phyloP scores from a whole-genome alignment of 495 filamentous ascomycete species.

The Friedmanniomyces endolithicus region DNA sequence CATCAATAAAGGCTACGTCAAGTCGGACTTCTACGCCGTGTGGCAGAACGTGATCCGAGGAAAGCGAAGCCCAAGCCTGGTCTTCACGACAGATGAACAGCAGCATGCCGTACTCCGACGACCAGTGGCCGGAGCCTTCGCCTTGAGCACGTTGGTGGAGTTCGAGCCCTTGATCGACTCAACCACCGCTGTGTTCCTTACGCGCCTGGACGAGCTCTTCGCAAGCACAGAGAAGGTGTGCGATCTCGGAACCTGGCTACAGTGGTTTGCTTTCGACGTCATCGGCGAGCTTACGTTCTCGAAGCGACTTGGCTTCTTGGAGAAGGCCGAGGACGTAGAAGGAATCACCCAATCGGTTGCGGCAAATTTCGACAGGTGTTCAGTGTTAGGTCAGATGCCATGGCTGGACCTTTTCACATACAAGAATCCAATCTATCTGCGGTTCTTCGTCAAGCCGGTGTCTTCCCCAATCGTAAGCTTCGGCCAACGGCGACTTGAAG shows the following conservation, averaged over 20 bases:
- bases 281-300: slow-evolving; percentile 34
- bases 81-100: slow-evolving; percentile 18
- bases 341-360: slow-evolving; percentile 24
- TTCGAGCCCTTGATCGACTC: slow-evolving; percentile 18
- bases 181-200: slow-evolving; percentile 13
- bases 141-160: slow-evolving; percentile 14
- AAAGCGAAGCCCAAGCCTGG: slow-evolving; percentile 10
- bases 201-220: slow-evolving; percentile 22
- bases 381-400: slow-evolving; percentile 16
- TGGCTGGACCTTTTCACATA: slow-evolving; percentile 14
- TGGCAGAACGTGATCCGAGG: slow-evolving; percentile 19
- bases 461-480: slow-evolving; percentile 8
- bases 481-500: slow-evolving; percentile 9
- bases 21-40: slow-evolving; percentile 18
- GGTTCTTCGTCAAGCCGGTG: slow-evolving; percentile 10
- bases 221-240: slow-evolving; percentile 20
- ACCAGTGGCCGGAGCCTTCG: slow-evolving; percentile 11
- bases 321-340: slow-evolving; percentile 29
- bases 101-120: slow-evolving; percentile 16
- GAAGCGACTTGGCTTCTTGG: slow-evolving; percentile 31
- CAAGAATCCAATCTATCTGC: slow-evolving; percentile 18
- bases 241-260: slow-evolving; percentile 33
- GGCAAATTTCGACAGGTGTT: slow-evolving; percentile 9
- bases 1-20: slow-evolving; percentile 15
- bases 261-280: slow-evolving; percentile 38